Evolutionary conservation across 495 filamentous ascomycete genomes (phyloP).

Genomic region (Neurospora sp.): DNA sequence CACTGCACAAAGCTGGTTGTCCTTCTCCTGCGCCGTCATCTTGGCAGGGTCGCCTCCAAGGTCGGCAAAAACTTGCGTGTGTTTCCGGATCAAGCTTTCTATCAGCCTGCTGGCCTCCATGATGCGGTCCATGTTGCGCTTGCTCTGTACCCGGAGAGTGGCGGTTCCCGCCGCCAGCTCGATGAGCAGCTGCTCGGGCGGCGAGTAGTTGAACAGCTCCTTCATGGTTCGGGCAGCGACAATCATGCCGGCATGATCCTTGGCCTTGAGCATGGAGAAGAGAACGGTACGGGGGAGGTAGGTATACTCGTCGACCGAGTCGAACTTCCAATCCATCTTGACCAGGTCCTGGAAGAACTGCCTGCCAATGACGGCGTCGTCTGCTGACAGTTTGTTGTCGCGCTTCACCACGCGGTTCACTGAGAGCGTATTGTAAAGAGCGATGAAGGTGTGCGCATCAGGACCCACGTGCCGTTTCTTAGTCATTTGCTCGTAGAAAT

Average conservation of each 20-base stretch:
- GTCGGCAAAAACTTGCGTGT: slow-evolving; percentile 2
- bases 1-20: slow-evolving; percentile 15
- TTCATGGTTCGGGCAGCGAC: slow-evolving; percentile 49
- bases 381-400: slow-evolving; percentile 28
- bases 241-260: slow-evolving; percentile 44
- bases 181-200: slow-evolving; percentile 29
- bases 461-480: slow-evolving; percentile 36
- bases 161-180: slow-evolving; percentile 29
- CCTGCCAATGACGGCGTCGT: slow-evolving; percentile 43
- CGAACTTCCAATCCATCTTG: slow-evolving; percentile 21
- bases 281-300: slow-evolving; percentile 33
- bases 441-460: slow-evolving; percentile 59
- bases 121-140: slow-evolving; percentile 22
- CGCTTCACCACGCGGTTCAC: slow-evolving; percentile 32
- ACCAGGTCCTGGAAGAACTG: slow-evolving; percentile 54
- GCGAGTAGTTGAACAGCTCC: slow-evolving; percentile 41
- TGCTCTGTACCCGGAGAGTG: slow-evolving; percentile 24
- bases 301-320: slow-evolving; percentile 20
- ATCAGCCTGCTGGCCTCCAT: slow-evolving; percentile 22
- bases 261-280: slow-evolving; percentile 34
- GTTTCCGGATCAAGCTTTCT: slow-evolving; percentile 16
- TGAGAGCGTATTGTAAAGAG: slow-evolving; percentile 47
- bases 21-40: slow-evolving; percentile 14
- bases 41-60: slow-evolving; percentile 13
- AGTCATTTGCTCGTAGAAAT: slow-evolving; percentile 41